Evolutionary conservation across 2,329 filamentous ascomycete species (phyloP).

Genomic region (Bipolaris cookei): DNA sequence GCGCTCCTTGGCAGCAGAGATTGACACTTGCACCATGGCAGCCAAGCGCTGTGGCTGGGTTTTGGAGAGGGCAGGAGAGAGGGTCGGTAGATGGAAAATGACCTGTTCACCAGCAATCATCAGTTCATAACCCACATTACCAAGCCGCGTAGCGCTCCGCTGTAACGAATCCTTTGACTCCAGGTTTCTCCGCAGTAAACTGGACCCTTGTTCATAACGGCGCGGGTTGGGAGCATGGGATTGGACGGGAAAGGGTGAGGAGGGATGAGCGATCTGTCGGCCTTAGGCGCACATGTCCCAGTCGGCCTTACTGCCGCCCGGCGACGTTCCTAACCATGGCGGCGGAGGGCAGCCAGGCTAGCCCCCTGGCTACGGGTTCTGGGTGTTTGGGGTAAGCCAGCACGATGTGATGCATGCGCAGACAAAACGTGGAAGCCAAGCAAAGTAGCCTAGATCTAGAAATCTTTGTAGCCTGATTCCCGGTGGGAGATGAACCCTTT

Average conservation of each 20-base stretch:
- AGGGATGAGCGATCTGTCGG: neutral
- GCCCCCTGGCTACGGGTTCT: neutral
- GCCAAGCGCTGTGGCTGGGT: neutral
- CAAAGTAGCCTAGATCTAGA: neutral
- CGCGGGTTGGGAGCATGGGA: neutral
- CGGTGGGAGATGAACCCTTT: neutral
- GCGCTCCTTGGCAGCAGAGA: neutral
- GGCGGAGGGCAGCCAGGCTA: neutral
- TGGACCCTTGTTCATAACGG: neutral
- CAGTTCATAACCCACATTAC: constrained; percentile 3
- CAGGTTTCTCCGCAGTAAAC: neutral
- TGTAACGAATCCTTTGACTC: neutral
- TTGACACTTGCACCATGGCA: too few species aligned
- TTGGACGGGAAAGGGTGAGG: neutral
- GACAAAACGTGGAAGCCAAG: neutral
- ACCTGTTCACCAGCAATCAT: neutral
- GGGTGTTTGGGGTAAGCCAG: neutral
- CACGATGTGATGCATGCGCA: neutral
- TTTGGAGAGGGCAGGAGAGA: neutral
- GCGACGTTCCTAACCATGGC: neutral
- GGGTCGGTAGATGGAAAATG: neutral
- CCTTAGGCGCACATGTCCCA: neutral
- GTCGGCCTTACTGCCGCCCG: neutral
- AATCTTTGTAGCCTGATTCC: neutral
- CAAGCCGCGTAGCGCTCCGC: neutral